Percentiles rank a stretch among this genome's conserved stretches.
phyloP scores from a whole-genome alignment of 2,329 filamentous ascomycete species.

The Nakataea oryzae region DNA sequence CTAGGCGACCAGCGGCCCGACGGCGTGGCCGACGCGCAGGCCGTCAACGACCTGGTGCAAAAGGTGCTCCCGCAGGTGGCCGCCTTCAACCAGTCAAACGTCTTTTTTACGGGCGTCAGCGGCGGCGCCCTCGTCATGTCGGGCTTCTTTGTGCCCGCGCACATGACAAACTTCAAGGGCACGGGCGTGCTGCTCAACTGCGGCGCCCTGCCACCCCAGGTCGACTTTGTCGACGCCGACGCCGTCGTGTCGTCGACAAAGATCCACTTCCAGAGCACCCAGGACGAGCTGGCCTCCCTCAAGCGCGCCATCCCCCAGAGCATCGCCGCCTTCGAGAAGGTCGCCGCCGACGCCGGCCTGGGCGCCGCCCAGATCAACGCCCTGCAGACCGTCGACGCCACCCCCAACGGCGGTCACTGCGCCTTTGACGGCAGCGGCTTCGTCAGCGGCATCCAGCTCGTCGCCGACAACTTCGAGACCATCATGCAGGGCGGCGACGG shows the following conservation, averaged over 20 bases:
- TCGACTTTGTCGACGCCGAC: conserved; percentile 30
- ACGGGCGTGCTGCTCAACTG: conserved; percentile 44
- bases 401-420: conserved; percentile 45
- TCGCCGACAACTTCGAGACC: conserved; percentile 39
- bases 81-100: conserved; percentile 38
- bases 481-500: conserved; percentile 43
- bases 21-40: conserved; percentile 43
- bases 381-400: conserved; percentile 46
- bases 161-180: conserved; percentile 36
- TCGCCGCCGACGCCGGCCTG: conserved; percentile 32
- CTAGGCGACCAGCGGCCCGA: conserved; percentile 39
- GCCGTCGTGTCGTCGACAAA: conserved; percentile 30
- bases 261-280: conserved; percentile 47
- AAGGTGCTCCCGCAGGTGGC: conserved; percentile 39
- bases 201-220: conserved; percentile 42
- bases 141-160: conserved; percentile 47
- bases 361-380: conserved; percentile 30
- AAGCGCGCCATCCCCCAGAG: conserved; percentile 39
- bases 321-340: conserved; percentile 38
- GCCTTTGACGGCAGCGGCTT: conserved; percentile 45
- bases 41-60: conserved; percentile 40
- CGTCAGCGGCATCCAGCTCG: conserved; percentile 44
- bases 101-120: conserved; percentile 48
- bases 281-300: conserved; percentile 35
- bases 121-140: conserved; percentile 42